Evolutionary conservation across 495 filamentous ascomycete species (phyloP).

Genomic region (Tuber umbilicatum): DNA sequence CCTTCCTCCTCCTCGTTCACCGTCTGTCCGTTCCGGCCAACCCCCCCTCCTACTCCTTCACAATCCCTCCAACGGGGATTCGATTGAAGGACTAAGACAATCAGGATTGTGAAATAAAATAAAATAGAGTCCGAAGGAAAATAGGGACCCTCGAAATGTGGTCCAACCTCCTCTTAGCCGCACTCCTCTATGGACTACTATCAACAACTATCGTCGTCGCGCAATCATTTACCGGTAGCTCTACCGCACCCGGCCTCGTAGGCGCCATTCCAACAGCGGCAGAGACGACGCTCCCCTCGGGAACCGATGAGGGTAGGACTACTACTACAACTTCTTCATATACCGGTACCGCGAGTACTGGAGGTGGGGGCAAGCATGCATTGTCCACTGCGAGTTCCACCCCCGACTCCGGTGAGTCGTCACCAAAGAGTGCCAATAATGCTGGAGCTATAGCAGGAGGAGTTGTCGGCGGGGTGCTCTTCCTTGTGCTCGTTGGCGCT

Average conservation of each 20-base stretch:
- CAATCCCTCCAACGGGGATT: not conserved
- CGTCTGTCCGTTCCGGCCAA: not conserved
- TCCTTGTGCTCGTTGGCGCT: conserved; percentile 23
- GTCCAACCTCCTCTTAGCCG: not conserved
- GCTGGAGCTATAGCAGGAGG: conserved; percentile 34
- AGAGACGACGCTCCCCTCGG: too few relatives aligned
- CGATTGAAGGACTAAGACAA: not conserved
- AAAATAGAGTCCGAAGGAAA: not conserved
- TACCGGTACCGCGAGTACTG: too few relatives aligned
- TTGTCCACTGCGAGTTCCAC: too few relatives aligned
- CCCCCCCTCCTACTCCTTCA: not conserved
- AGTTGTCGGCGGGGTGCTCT: conserved; percentile 34
- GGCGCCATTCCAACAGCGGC: too few relatives aligned
- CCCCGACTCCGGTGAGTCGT: not conserved
- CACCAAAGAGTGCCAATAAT: not conserved
- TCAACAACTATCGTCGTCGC: conserved; percentile 2
- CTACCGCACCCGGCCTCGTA: too few relatives aligned
- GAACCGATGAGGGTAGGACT: too few relatives aligned
- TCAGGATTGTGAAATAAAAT: not conserved
- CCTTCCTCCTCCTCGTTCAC: not conserved
- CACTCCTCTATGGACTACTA: not conserved
- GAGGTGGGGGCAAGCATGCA: too few relatives aligned
- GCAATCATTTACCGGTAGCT: too few relatives aligned
- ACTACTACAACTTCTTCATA: too few relatives aligned
- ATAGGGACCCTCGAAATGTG: not conserved